phyloP scores from a whole-genome alignment of 176 grass and related monocot genomes.

The Microstegium vimineum region DNA sequence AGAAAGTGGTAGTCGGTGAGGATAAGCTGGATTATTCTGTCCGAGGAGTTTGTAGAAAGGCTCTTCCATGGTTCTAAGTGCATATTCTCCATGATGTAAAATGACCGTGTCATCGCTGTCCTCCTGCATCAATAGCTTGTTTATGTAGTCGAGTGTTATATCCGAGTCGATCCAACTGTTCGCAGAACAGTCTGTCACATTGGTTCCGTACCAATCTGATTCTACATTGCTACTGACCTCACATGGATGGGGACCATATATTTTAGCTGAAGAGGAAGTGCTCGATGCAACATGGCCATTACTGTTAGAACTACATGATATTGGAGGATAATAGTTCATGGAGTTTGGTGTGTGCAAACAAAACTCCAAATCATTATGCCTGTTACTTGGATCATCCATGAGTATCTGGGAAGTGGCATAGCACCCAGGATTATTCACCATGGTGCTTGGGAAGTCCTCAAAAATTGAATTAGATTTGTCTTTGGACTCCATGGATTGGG shows the following conservation, averaged over 20 bases:
- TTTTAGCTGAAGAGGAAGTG: background rate
- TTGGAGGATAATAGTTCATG: background rate
- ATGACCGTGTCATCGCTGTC: conserved; percentile 41
- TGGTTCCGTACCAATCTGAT: background rate
- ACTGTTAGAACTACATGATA: background rate
- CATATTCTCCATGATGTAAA: conserved; percentile 27
- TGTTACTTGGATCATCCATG: background rate
- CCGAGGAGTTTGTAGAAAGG: conserved; percentile 59
- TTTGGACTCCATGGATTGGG: background rate
- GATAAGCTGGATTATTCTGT: conserved; percentile 32
- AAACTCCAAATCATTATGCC: background rate
- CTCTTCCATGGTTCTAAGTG: conserved; percentile 48
- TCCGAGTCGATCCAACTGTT: conserved; percentile 31
- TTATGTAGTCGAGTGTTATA: conserved; percentile 48
- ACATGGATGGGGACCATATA: background rate
- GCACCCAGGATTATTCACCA: background rate
- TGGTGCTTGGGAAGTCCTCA: background rate
- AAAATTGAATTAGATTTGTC: background rate
- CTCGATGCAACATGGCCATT: background rate
- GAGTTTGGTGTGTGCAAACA: conserved; percentile 1
- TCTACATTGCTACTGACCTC: background rate
- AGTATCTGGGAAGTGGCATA: background rate
- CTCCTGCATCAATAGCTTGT: conserved; percentile 50
- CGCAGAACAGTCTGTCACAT: background rate
- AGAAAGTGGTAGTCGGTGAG: background rate